Conservation (phyloP, 345 rosid species). For the Eucalyptus albens region DNA sequence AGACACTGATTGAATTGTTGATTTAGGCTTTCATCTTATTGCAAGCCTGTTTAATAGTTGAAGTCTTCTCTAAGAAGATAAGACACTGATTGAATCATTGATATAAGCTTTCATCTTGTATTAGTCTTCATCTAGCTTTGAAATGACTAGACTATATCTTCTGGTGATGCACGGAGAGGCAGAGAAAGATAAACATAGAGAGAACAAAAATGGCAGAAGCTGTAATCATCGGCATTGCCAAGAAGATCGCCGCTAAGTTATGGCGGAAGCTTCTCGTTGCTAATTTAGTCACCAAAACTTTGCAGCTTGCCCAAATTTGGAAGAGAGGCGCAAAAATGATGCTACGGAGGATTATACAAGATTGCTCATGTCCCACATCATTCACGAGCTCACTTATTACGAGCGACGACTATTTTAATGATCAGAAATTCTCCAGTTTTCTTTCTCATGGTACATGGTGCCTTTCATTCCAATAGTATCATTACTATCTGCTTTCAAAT, state of each 20-base stretch:
- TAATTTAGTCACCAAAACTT: background rate
- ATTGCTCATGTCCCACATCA: background rate
- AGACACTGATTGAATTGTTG: too few species aligned
- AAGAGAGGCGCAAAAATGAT: background rate
- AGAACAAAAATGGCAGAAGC: accelerated
- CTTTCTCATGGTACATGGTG: accelerated
- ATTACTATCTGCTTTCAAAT: background rate
- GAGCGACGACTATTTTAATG: background rate
- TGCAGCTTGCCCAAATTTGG: background rate
- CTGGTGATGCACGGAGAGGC: background rate
- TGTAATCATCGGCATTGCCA: accelerated
- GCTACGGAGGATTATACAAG: background rate
- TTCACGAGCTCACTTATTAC: background rate
- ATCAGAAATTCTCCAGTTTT: background rate
- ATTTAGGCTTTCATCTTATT: too few species aligned
- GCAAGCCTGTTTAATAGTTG: too few species aligned
- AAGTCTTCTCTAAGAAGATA: too few species aligned
- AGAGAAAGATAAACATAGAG: background rate
- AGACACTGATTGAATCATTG: too few species aligned
- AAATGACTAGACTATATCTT: too few species aligned
- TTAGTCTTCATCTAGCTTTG: too few species aligned
- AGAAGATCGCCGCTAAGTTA: accelerated
- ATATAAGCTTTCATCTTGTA: too few species aligned
- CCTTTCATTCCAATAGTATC: background rate
- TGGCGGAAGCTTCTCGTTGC: too few species aligned